Percentiles rank a stretch among this genome's conserved stretches.
These are phyloP conservation scores for Platanthera zijinensis DNA, from an alignment of 106 monocot genomes.

Conservation along the genomic window DNA sequence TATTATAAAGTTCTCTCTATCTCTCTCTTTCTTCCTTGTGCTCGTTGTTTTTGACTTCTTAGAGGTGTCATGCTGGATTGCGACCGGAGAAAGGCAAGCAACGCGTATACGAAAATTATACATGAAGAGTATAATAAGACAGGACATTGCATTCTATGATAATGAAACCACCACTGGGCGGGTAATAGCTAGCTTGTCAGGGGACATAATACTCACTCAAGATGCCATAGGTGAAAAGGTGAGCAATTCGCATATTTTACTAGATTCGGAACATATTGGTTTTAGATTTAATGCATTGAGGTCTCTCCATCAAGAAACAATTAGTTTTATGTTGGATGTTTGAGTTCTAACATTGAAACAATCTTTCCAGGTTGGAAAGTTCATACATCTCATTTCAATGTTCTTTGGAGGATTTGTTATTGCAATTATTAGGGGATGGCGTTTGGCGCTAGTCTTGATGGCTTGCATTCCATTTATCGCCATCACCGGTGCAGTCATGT, in stretches of 20 bases:
- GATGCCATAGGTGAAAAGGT: constrained; percentile 1
- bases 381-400: background rate
- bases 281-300: no score
- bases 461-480: background rate
- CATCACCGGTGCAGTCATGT: constrained; percentile 31
- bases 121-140: background rate
- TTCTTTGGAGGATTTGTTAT: background rate
- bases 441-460: background rate
- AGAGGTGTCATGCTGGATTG: constrained; percentile 4
- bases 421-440: background rate
- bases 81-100: background rate
- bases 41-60: no score
- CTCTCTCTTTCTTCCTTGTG: no score
- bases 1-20: no score
- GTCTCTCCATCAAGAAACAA: no score
- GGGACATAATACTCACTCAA: background rate
- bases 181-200: background rate
- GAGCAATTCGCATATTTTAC: background rate
- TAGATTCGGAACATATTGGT: no score
- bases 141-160: background rate
- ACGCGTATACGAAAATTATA: background rate
- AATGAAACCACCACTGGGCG: background rate
- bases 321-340: no score
- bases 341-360: no score
- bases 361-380: constrained; percentile 1